Evolutionary conservation across 768 basidiomycete genomes (phyloP), one percentile per base, ranked within the genome.

Genomic region (Panellus pusillus): DNA sequence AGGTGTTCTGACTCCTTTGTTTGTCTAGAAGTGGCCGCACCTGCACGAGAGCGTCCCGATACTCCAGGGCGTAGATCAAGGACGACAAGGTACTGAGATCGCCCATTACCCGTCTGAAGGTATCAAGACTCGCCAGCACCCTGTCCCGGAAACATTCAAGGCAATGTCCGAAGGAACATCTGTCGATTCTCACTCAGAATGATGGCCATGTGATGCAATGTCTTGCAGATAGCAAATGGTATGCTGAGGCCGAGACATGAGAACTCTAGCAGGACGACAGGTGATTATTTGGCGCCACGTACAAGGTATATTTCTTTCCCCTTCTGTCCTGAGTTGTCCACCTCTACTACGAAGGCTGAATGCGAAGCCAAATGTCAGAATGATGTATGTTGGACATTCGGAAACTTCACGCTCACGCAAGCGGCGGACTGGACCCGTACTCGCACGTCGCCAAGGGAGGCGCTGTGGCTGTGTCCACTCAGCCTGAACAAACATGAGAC

Each of bases 11-110:
- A 32, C n/a, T 9, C 12, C 32, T n/a, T n/a, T n/a, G n/a, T n/a
- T n/a, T 5, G 6, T 20, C 8, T 8, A 18, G 6, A 31, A 17
- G 6, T 32, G 31, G 31, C 31, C 40, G 24, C 7, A 52, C 55
- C 41, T 52, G 24, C 6, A 39, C 27, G 2, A 57, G 42, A 1
- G 40, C 44, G 3, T 44, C 37, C 6, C 37, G 27, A 29, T 57
- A 57, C 27, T 52, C 17, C 41, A 39, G 38, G 4, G 50, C 55
- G 18, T 57, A 44, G 2, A 52, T 29, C 3, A 57, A 18, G 13
- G 32, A 44, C 9, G 41, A 32, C 0, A 57, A 45, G 11, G 35
- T 39, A 7, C 15, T 27, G 18, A 57, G 29, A 12, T 44, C 43
- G 2, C 27, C 50, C 45, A 57, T 52, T 12, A 39, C 55, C 14